Base-by-base conservation (phyloP, 345 rosid genomes). In the Crucihimalaya himalaica region DNA sequence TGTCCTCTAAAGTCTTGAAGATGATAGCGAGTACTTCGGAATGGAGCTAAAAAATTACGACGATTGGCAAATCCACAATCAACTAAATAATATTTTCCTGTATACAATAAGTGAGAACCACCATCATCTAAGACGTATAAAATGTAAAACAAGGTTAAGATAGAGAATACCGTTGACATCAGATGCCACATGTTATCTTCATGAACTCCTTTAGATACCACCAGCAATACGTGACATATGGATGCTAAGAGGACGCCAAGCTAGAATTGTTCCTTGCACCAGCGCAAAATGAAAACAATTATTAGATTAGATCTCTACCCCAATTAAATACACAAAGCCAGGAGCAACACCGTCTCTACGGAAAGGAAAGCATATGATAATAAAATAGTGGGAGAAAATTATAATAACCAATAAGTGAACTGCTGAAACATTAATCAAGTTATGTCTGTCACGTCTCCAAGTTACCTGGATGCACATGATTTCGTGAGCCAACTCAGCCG, bases 401-500 rank as follows among this genome's bases (percentile, higher is more conserved):
- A 55, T 21, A 35, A 37, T 13, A 50, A 15, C 35, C 46, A 13
- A 50, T 20, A 50, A 19, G 28, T 48, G 52, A 48, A 48, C 20
- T 45, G 40, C 56, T 64, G 4, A 47, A 64, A 46, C 5, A 29
- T 48, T 50, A 4, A 48, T 20, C 57, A 65, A 32, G 14, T 48
- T 29, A 6, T 19, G 8, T 55, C 28, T 46, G 57, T 19, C 70
- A 28, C 12, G 14, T 65, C 70, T 19, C 31, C 21, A 34, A 66
- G 70, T 66, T 82, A 91, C 97, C 97, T 91, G 97, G 63, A 89
- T 87, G 40, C 80, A 78, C 92, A 85, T 86, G 52, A 91, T 74
- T 71, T 91, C 92, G 80, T 88, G 91, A 76, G 95, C 92, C 83
- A 91, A 82, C 79, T 91, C 97, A 31, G 92, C 86, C 20, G 95